Percentiles rank a stretch among this genome's conserved stretches.
Evolutionary conservation across 441 rosid genomes (phyloP).

Genomic region (Adansonia grandidieri): DNA sequence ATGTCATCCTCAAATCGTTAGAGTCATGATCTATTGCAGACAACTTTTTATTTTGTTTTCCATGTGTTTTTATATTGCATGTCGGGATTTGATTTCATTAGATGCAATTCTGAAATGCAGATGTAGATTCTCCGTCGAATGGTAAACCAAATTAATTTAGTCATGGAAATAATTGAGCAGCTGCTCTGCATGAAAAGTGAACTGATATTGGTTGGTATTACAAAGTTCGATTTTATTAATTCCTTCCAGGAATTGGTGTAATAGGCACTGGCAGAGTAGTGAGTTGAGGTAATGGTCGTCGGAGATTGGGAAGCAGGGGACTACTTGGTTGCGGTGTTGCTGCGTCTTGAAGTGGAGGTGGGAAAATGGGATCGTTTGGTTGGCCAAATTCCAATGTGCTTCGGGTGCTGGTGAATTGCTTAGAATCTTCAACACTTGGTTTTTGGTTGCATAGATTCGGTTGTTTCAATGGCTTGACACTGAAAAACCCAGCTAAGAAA

Average conservation of each 20-base stretch:
- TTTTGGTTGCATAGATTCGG: constrained; percentile 67
- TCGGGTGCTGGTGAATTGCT: constrained; percentile 8
- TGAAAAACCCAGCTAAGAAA: constrained; percentile 84
- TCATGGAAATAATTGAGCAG: neutral
- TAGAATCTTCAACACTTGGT: constrained; percentile 36
- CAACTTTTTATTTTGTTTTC: neutral
- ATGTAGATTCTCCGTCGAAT: neutral
- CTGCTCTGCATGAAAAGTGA: too few relatives aligned
- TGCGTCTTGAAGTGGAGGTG: constrained; percentile 47
- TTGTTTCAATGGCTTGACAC: constrained; percentile 73
- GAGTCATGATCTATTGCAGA: neutral
- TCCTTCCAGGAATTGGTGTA: constrained; percentile 42
- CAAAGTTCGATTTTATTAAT: constrained; percentile 14
- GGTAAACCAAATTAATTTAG: neutral
- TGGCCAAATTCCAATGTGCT: constrained; percentile 17
- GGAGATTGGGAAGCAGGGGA: constrained; percentile 46
- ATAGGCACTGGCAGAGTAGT: constrained; percentile 53
- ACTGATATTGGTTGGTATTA: neutral
- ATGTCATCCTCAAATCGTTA: too few relatives aligned
- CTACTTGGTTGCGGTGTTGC: constrained; percentile 29
- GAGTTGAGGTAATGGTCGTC: constrained; percentile 45
- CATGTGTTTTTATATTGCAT: too few relatives aligned
- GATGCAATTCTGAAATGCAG: neutral
- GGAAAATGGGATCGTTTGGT: constrained; percentile 17
- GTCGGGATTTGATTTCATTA: neutral